A percentile compares a stretch with the other conserved stretches of the same genome.
Evolutionary conservation across 2,329 filamentous ascomycete genomes (phyloP).

Genomic region (Colletotrichum cordylinicola): DNA sequence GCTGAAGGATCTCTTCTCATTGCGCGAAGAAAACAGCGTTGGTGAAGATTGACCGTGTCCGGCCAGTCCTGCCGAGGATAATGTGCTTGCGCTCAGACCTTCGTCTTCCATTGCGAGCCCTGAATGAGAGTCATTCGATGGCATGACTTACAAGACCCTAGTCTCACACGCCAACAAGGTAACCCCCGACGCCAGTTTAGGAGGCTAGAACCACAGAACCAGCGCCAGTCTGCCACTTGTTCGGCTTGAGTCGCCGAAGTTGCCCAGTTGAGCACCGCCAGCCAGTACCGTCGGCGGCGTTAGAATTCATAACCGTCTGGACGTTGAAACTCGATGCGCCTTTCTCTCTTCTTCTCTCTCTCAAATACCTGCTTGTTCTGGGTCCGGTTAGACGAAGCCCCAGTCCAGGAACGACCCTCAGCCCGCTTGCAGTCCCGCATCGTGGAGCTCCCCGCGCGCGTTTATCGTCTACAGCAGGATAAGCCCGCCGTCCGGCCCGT

Average conservation of each 20-base stretch:
- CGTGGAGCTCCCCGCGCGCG: not conserved
- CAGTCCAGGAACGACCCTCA: not conserved
- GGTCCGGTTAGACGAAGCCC: not conserved
- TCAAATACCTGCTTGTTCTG: not conserved
- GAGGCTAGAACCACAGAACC: not conserved
- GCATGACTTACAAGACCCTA: not conserved
- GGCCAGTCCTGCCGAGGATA: not conserved
- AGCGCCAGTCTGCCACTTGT: not conserved
- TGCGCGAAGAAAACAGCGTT: not conserved
- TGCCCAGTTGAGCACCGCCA: not conserved
- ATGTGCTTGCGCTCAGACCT: not conserved
- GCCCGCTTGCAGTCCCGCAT: not conserved
- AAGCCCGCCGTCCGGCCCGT: not conserved
- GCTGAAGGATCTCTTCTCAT: not conserved
- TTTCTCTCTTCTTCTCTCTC: not conserved
- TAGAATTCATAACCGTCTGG: not conserved
- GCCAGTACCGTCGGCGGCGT: not conserved
- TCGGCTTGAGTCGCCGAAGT: not conserved
- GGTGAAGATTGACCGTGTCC: not conserved
- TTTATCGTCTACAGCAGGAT: not conserved
- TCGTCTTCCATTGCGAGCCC: not conserved
- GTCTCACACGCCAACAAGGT: not conserved
- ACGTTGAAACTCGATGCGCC: not conserved
- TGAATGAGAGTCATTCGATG: not conserved
- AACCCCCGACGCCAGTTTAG: not conserved